Percentiles rank a stretch among this genome's conserved stretches.
Evolutionary conservation across 2,329 filamentous ascomycete genomes (phyloP).

Genomic region (Diaporthe caulivora): DNA sequence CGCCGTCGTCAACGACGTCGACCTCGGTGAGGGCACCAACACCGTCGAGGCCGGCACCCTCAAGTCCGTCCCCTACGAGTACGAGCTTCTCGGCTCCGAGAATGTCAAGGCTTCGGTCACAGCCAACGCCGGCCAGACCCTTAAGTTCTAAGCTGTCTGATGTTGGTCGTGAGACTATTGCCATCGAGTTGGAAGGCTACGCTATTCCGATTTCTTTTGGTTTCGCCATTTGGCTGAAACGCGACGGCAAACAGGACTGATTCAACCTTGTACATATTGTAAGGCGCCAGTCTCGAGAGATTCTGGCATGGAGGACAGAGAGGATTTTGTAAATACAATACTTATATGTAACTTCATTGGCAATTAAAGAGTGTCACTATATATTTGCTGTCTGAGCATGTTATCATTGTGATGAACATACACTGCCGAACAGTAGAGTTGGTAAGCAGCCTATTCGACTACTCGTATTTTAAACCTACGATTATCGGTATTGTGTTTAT

Average conservation of each 20-base stretch:
- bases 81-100: constrained; percentile 62
- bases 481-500: no score
- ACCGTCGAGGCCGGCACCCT: constrained; percentile 64
- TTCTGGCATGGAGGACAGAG: constrained; percentile 15
- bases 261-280: constrained; percentile 35
- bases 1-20: constrained; percentile 56
- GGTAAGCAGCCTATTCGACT: no score
- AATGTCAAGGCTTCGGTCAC: constrained; percentile 59
- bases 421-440: no score
- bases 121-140: constrained; percentile 54
- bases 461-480: no score
- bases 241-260: background rate
- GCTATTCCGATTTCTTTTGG: constrained; percentile 1
- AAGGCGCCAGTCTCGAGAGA: constrained; percentile 20
- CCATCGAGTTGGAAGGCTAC: constrained; percentile 1
- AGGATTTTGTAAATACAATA: constrained; percentile 28
- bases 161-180: background rate
- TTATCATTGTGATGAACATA: background rate
- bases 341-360: constrained; percentile 27
- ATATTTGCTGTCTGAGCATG: background rate
- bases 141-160: constrained; percentile 47
- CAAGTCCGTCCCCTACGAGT: constrained; percentile 64
- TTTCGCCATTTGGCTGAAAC: background rate
- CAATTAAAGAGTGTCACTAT: constrained; percentile 11
- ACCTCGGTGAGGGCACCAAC: constrained; percentile 59